Percentiles rank a stretch among this genome's conserved stretches.
phyloP scores from a whole-genome alignment of 441 rosid genomes.

The Populus tomentosa region DNA sequence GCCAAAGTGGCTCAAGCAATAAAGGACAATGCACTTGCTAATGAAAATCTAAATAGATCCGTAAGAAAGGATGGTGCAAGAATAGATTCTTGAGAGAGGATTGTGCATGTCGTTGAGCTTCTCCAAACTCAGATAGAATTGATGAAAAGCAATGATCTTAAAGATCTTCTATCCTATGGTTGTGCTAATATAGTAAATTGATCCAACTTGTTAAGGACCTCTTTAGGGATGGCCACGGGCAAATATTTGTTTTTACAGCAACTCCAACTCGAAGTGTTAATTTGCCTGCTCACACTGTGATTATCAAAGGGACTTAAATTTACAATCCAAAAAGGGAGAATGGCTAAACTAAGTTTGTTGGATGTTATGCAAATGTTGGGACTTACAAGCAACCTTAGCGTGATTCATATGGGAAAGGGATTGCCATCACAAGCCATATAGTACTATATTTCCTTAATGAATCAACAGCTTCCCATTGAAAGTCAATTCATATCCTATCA shows the following conservation, averaged over 20 bases:
- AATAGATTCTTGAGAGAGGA: conserved; percentile 68
- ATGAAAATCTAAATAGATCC: conserved; percentile 61
- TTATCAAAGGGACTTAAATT: conserved; percentile 89
- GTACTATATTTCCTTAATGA: conserved; percentile 87
- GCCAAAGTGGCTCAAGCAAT: conserved; percentile 85
- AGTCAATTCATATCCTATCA: conserved; percentile 68
- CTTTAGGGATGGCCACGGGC: conserved; percentile 64
- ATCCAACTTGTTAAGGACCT: conserved; percentile 84
- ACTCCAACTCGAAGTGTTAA: conserved; percentile 99
- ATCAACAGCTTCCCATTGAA: conserved; percentile 93
- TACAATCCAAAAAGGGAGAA: conserved; percentile 91
- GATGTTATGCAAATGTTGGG: conserved; percentile 99
- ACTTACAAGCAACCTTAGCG: conserved; percentile 93
- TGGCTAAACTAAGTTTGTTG: conserved; percentile 87
- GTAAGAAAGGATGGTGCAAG: too few species aligned
- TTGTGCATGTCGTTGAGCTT: conserved; percentile 73
- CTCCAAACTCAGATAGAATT: conserved; percentile 63
- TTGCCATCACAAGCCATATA: conserved; percentile 86
- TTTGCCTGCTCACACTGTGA: conserved; percentile 84
- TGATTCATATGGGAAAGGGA: conserved; percentile 87
- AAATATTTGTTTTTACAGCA: conserved; percentile 86
- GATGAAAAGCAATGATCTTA: conserved; percentile 76
- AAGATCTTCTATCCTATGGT: conserved; percentile 80
- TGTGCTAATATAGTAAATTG: conserved; percentile 52
- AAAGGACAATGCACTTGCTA: conserved; percentile 74